Percentiles rank a stretch among this genome's conserved stretches.
These are phyloP conservation scores for Vigna mungo DNA, from an alignment of 306 rosid genomes.

Conservation along the genomic window DNA sequence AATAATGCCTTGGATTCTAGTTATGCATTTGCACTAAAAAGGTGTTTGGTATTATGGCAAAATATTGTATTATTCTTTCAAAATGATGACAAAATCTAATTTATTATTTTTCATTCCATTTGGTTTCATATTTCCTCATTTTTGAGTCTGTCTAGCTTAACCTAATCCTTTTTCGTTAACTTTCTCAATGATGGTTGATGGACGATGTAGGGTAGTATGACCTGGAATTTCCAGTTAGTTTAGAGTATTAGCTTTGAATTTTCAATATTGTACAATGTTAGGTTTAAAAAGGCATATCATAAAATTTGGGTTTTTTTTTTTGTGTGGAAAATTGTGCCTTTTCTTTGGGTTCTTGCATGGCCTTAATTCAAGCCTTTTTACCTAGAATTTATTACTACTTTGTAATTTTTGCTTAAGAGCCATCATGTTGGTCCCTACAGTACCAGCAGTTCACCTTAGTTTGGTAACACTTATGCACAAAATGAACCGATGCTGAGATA, in stretches of 20 bases:
- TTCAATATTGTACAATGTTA: neutral
- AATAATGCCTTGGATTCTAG: slow-evolving; percentile 13
- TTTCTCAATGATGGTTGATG: neutral
- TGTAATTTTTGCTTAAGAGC: neutral
- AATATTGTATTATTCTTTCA: slow-evolving; percentile 7
- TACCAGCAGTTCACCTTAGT: neutral
- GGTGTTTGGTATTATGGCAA: neutral
- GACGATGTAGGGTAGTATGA: neutral
- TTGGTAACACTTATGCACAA: neutral
- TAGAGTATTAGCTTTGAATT: slow-evolving; percentile 16
- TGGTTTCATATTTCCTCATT: neutral
- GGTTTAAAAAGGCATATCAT: neutral
- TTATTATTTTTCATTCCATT: neutral
- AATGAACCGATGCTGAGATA: neutral
- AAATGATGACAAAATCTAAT: neutral
- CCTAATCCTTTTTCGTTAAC: neutral
- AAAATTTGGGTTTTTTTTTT: neutral
- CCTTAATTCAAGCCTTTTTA: neutral
- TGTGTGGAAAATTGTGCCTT: neutral
- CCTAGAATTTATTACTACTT: too few species aligned
- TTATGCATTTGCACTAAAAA: slow-evolving; percentile 32
- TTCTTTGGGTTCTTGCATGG: neutral
- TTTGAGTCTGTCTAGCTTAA: neutral
- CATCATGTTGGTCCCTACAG: neutral
- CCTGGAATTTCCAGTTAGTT: neutral